Evolutionary conservation across 495 filamentous ascomycete genomes (phyloP).

Genomic region (Apodospora peruviana): DNA sequence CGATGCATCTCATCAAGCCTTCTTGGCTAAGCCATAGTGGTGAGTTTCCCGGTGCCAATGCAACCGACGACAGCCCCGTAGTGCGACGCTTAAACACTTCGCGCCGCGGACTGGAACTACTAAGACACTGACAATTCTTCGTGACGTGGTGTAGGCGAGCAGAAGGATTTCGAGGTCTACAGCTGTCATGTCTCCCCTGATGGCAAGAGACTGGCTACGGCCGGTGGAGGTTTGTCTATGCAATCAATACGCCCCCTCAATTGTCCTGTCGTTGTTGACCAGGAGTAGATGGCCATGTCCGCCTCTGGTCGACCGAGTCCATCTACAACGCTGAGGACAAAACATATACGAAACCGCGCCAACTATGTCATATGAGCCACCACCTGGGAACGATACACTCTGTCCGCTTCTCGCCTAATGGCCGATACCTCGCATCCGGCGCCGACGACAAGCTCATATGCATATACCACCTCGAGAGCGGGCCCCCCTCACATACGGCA

Average conservation of each 20-base stretch:
- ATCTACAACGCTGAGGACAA: slow-evolving; percentile 73
- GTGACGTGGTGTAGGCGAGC: slow-evolving; percentile 59
- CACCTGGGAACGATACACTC: slow-evolving; percentile 96
- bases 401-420: slow-evolving; percentile 90
- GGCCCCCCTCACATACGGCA: slow-evolving; percentile 63
- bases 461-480: slow-evolving; percentile 84
- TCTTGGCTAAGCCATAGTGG: slow-evolving; percentile 89
- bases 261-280: slow-evolving; percentile 7
- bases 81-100: neutral
- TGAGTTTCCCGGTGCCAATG: slow-evolving; percentile 35
- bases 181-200: slow-evolving; percentile 96
- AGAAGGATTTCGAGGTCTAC: slow-evolving; percentile 96
- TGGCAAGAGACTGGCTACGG: slow-evolving; percentile 83
- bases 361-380: slow-evolving; percentile 95
- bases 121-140: neutral
- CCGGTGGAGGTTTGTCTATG: slow-evolving; percentile 65
- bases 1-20: slow-evolving; percentile 87
- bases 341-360: slow-evolving; percentile 71
- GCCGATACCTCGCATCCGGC: slow-evolving; percentile 88
- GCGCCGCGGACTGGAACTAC: neutral
- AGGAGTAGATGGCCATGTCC: slow-evolving; percentile 76
- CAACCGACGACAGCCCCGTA: neutral
- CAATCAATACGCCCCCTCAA: neutral
- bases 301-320: slow-evolving; percentile 94
- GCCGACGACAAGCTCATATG: slow-evolving; percentile 98